Evolutionary conservation across 1,139 yeast genomes (phyloP), one percentile per base, ranked within the genome.

Genomic region (Kluyveromyces marxianus): DNA sequence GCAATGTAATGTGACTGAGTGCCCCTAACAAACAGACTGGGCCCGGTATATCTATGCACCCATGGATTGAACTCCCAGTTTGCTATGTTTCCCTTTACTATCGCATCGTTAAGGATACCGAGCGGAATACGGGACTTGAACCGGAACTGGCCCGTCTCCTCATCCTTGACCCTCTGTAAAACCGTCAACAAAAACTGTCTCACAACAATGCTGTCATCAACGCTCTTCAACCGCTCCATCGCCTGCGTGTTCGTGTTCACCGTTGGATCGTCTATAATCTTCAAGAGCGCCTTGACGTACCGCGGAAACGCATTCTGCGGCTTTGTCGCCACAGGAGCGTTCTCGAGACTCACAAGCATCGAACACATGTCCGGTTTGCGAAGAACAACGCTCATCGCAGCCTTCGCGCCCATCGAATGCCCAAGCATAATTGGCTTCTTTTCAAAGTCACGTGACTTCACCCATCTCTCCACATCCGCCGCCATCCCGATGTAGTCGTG

Each of bases 331-430:
- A 86, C 76, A 0, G 98, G 98, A 0, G 96, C 89, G 63, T 89
- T 92, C 59, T 92, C 98, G 3, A 92, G 95, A 3, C 92, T 70
- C 4, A 92, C 76, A 39, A 89, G 57, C 68, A 81, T 74, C 32
- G 76, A 71, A 3, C 83, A 81, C 25, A 82, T 56, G 1, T 78
- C 76, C 0, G 95, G 95, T 26, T 77, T 70, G 44, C 88, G 72
- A 50, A 92, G 69, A 0, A 90, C 83, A 3, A 86, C 71, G 0
- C 92, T 88, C 97, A 92, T 90, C 3, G 85, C 96, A 0, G 90
- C 76, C 60, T 92, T 92, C 7, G 96, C 97, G 4, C 98, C 98
- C 97, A 92, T 89, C 0, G 97, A 89, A 65, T 90, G 97, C 1
- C 98, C 98, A 27, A 92, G 72, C 25, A 92, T 54, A 24, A 87